Conservation (phyloP, 169 alveolate species). For the Pseudocohnilembus persalinus region DNA sequence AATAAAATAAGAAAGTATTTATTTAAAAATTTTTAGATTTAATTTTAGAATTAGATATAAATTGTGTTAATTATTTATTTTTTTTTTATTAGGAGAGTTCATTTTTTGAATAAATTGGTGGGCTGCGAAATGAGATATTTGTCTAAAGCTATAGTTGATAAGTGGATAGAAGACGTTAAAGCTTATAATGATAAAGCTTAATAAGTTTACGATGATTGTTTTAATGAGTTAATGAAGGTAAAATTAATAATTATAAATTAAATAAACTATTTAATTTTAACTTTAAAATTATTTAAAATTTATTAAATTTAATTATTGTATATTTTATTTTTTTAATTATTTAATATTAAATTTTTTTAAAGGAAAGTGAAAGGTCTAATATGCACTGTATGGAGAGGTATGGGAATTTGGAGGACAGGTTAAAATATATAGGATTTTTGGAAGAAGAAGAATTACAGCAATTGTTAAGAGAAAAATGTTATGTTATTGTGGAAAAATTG, state of each 20-base stretch:
- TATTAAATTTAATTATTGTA: no score
- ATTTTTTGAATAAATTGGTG: slow-evolving; percentile 23
- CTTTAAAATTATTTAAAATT: no score
- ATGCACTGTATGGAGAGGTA: slow-evolving; percentile 34
- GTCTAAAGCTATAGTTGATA: slow-evolving; percentile 42
- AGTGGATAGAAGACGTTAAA: slow-evolving; percentile 47
- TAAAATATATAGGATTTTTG: slow-evolving; percentile 48
- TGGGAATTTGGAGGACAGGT: slow-evolving; percentile 29
- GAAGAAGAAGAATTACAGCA: slow-evolving; percentile 49
- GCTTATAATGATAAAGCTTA: slow-evolving; percentile 54
- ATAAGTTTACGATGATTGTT: slow-evolving; percentile 44
- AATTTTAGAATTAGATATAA: no score
- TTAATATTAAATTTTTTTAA: no score
- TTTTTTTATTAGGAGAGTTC: slow-evolving; percentile 34
- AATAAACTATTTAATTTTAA: no score
- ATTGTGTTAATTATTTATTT: no score
- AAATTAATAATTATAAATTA: background rate
- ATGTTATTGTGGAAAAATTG: slow-evolving; percentile 42
- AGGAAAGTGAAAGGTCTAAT: slow-evolving; percentile 43
- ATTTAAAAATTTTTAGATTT: no score
- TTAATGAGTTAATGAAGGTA: slow-evolving; percentile 29
- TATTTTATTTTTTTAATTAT: no score
- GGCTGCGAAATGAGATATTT: slow-evolving; percentile 19
- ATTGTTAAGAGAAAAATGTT: slow-evolving; percentile 43
- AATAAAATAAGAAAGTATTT: no score